Percentiles rank a stretch among this genome's conserved stretches.
Evolutionary conservation across 2,329 filamentous ascomycete genomes (phyloP).

Genomic region (Aspergillus terreus): DNA sequence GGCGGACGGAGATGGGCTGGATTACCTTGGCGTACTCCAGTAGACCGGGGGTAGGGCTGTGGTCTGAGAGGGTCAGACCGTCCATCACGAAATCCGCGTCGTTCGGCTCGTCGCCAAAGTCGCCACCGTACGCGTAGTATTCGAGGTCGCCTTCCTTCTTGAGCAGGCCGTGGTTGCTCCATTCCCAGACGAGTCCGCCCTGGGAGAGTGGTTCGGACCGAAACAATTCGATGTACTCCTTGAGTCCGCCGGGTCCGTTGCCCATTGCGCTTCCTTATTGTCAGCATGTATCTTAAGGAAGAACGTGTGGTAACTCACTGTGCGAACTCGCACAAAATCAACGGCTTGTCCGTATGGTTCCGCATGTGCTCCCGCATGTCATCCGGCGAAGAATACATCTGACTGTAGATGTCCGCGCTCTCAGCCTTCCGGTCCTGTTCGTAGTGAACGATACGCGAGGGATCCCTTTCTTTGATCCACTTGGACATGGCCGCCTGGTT

Average conservation of each 20-base stretch:
- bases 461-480: slow-evolving; percentile 57
- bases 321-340: slow-evolving; percentile 49
- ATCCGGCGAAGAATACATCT: slow-evolving; percentile 61
- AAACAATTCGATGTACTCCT: slow-evolving; percentile 66
- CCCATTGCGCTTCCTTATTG: slow-evolving; percentile 58
- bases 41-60: slow-evolving; percentile 56
- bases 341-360: slow-evolving; percentile 38
- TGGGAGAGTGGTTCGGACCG: slow-evolving; percentile 58
- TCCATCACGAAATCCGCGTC: slow-evolving; percentile 63
- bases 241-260: slow-evolving; percentile 66
- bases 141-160: slow-evolving; percentile 22
- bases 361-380: slow-evolving; percentile 47
- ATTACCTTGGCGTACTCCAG: slow-evolving; percentile 56
- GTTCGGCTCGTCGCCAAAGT: slow-evolving; percentile 60
- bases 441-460: slow-evolving; percentile 61
- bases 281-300: background rate
- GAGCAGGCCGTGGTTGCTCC: slow-evolving; percentile 60
- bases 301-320: slow-evolving; percentile 23
- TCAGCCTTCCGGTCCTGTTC: slow-evolving; percentile 60
- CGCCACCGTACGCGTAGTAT: slow-evolving; percentile 60
- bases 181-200: slow-evolving; percentile 66
- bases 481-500: slow-evolving; percentile 68
- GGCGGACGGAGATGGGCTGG: slow-evolving; percentile 49
- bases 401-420: slow-evolving; percentile 64
- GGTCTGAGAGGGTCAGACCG: slow-evolving; percentile 48